These are phyloP conservation scores for Manihot esculenta DNA, from an alignment of 441 rosid species.

Conservation along the genomic window DNA sequence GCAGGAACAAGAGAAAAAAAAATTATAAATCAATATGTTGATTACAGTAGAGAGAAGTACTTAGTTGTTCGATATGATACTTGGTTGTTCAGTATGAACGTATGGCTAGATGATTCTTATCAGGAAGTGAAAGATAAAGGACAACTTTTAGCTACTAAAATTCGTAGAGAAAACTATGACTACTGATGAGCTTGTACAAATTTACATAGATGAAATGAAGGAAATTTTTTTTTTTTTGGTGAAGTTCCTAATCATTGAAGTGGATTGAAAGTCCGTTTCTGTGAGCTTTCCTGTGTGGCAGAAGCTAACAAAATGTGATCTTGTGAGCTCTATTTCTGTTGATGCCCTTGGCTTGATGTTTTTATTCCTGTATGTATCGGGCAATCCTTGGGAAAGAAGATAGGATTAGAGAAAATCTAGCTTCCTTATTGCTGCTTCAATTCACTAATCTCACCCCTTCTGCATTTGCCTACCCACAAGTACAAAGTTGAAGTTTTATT, in stretches of 20 bases:
- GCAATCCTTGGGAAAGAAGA: slow-evolving; percentile 4
- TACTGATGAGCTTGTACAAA: slow-evolving; percentile 20
- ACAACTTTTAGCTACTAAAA: too few relatives aligned
- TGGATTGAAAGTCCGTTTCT: not conserved
- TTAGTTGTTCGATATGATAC: not conserved
- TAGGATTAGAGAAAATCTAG: not conserved
- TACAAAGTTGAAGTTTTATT: slow-evolving; percentile 51
- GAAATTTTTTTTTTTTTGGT: too few relatives aligned
- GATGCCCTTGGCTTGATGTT: not conserved
- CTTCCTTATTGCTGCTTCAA: slow-evolving; percentile 24
- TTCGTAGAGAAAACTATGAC: slow-evolving; percentile 10
- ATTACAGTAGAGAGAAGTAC: slow-evolving; percentile 1
- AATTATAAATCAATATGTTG: not conserved
- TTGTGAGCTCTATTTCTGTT: slow-evolving; percentile 19
- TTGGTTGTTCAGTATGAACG: not conserved
- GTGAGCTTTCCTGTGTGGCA: not conserved
- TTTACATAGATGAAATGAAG: slow-evolving; percentile 11
- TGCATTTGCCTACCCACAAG: slow-evolving; percentile 68
- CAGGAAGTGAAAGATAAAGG: not conserved
- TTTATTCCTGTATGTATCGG: slow-evolving; percentile 1
- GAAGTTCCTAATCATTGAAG: not conserved
- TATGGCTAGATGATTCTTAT: not conserved
- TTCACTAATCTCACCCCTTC: slow-evolving; percentile 62
- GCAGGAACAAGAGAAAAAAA: too few relatives aligned
- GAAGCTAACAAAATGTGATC: slow-evolving; percentile 1